Evolutionary conservation across 176 grass and related monocot species (phyloP).

Genomic region (Echinochloa phyllopogon): DNA sequence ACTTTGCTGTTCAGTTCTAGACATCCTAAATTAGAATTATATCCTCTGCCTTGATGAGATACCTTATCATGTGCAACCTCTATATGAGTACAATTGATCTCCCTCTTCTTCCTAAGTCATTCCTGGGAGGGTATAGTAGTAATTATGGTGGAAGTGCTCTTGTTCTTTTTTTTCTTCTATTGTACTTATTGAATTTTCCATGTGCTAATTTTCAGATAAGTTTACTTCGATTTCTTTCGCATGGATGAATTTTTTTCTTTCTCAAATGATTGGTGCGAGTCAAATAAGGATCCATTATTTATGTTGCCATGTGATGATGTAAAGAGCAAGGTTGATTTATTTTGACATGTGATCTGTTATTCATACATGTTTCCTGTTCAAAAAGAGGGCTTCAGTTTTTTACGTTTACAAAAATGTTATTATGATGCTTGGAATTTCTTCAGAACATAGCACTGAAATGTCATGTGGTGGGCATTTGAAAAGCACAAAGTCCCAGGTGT

Average conservation of each 20-base stretch:
- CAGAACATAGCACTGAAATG: no score
- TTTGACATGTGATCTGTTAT: no score
- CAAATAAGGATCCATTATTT: background rate
- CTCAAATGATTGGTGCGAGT: background rate
- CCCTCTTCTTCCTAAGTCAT: background rate
- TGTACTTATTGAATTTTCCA: background rate
- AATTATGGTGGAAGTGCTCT: background rate
- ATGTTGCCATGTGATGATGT: background rate
- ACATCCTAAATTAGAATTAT: background rate
- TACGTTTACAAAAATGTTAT: background rate
- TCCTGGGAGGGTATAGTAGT: background rate
- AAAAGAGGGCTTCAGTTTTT: background rate
- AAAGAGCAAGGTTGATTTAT: background rate
- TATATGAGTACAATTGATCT: background rate
- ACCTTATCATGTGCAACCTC: background rate
- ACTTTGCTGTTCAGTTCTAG: background rate
- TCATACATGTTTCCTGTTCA: background rate
- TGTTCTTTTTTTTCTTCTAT: background rate
- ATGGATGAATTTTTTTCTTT: no score
- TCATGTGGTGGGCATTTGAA: no score
- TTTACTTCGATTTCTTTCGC: background rate
- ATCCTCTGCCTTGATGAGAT: background rate
- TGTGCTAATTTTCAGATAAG: background rate
- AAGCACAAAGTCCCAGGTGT: no score
- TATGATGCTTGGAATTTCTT: background rate